Base-by-base conservation (phyloP, 208 protist genomes). In the Leptomonas seymouri region DNA sequence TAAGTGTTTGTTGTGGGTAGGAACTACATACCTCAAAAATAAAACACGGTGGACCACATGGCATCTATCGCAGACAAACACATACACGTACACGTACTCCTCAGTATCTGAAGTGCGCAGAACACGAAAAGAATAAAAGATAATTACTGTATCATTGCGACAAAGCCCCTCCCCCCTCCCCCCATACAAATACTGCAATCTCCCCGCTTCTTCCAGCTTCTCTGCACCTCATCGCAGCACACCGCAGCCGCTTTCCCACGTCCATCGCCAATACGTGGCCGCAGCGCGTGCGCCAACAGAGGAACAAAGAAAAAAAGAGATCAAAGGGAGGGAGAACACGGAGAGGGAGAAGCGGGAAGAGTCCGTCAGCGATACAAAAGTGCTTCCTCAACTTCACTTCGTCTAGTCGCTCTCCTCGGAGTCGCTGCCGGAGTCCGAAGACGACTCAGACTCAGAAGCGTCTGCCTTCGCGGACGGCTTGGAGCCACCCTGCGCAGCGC, bases 341-440 rank as follows among this genome's bases (percentile, higher is more conserved):
- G 18, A 18, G 44, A 4, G 20, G 18, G 44, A 55, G 28, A 71
- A 44, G 34, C 34, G 34, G 67, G 27, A 30, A 57, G 15, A 21
- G 41, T 56, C 2, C 5, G 3, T 31, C 55, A 9, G 9, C 34
- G 9, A 39, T 39, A 39, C 9, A 39, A 12, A 39, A 12, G 9
- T 39, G 9, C 34, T 39, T 39, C 9, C 34, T 39, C 34, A 4
- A 21, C 36, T 63, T 21, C 42, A 39, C 34, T 23, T 7, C n/a
- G 39, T 44, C 44, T 62, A 67, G 42, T 78, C 45, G 59, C 60
- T 72, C 34, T 78, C 57, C 18, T 71, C 64, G 21, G 67, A 71
- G 62, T 73, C 73, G 57, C 77, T 82, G 66, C 55, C 46, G 2
- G 74, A 80, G 54, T 70, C 67, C 4, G 66, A 72, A 16, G 69